phyloP scores from a whole-genome alignment of 441 rosid genomes.

The Gossypium lobatum region DNA sequence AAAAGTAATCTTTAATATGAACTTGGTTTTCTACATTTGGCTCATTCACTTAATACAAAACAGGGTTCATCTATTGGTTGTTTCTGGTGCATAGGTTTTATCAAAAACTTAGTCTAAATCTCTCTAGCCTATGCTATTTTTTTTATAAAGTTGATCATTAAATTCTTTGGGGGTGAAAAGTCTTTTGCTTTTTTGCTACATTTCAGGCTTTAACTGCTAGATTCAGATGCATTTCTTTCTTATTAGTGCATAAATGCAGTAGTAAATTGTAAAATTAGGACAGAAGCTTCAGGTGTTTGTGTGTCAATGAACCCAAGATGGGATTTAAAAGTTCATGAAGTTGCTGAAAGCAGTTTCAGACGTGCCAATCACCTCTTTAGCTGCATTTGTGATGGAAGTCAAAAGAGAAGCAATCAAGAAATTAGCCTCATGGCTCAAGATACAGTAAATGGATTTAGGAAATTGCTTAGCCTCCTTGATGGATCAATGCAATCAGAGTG shows the following conservation, averaged over 20 bases:
- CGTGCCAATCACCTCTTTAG: background rate
- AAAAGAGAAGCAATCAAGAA: slow-evolving; percentile 25
- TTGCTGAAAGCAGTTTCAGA: slow-evolving; percentile 28
- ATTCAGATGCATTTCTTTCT: background rate
- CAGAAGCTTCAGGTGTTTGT: slow-evolving; percentile 19
- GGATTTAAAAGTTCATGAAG: slow-evolving; percentile 23
- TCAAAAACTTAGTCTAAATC: slow-evolving; percentile 2
- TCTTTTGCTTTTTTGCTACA: background rate
- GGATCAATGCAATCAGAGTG: background rate
- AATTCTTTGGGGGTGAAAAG: background rate
- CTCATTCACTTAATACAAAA: background rate
- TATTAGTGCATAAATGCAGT: background rate
- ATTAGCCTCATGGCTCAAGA: slow-evolving; percentile 20
- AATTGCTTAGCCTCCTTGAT: slow-evolving; percentile 26
- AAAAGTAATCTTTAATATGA: background rate
- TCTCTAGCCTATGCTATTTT: background rate
- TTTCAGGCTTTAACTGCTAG: background rate
- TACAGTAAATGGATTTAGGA: slow-evolving; percentile 22
- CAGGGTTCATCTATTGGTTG: background rate
- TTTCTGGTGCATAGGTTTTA: slow-evolving; percentile 6
- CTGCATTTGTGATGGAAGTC: slow-evolving; percentile 7
- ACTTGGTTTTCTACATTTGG: slow-evolving; percentile 1
- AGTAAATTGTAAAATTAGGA: background rate
- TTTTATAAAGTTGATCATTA: background rate
- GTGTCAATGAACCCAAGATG: slow-evolving; percentile 20